Evolutionary conservation across 2,329 filamentous ascomycete species (phyloP), one percentile per base, ranked within the genome.

Genomic region (Aureobasidium sp.): DNA sequence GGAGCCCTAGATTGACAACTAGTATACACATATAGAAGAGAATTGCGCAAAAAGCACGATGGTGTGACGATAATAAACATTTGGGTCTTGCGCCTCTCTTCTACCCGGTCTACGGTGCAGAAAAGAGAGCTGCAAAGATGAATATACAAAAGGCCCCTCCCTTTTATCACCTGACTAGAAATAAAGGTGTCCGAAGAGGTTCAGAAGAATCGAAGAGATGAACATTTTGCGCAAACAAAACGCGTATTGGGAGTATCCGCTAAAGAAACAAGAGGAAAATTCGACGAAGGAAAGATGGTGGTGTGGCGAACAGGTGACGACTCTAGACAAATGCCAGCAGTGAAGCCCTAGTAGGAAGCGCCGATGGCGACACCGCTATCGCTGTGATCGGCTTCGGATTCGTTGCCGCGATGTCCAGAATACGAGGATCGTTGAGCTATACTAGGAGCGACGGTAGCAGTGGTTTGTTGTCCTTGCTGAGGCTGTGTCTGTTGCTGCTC

Each of bases 361-460:
- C 65, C 63, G 56, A 68, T 48, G n/a, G 64, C 46, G 15, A 64
- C 66, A 13, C 66, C 65, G 34, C 67, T 65, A 39, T 66, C 63
- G 50, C 64, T 66, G 37, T 64, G 66, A 15, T 64, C 63, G 26
- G 39, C 64, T 17, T 65, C 66, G 27, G 57, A 55, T 13, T 64
- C 56, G 15, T 63, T 34, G 24, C 55, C 36, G 57, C 59, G 47
- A 13, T 64, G 51, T 44, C 44, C 47, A 10, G 63, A 24, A 52
- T 62, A 67, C 9, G 37, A 10, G 24, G 53, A n/a, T 36, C 41
- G 53, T n/a, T 57, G 53, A 17, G 39, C 41, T 13, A 50, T 60
- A 37, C 60, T 63, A 20, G 56, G 47, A 24, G 60, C 56, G 2
- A 29, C 29, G 13, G 51, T 20, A 12, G 62, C 8, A 15, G 63